phyloP scores from a whole-genome alignment of 2,329 filamentous ascomycete species.

The Incumbomyces lentus region DNA sequence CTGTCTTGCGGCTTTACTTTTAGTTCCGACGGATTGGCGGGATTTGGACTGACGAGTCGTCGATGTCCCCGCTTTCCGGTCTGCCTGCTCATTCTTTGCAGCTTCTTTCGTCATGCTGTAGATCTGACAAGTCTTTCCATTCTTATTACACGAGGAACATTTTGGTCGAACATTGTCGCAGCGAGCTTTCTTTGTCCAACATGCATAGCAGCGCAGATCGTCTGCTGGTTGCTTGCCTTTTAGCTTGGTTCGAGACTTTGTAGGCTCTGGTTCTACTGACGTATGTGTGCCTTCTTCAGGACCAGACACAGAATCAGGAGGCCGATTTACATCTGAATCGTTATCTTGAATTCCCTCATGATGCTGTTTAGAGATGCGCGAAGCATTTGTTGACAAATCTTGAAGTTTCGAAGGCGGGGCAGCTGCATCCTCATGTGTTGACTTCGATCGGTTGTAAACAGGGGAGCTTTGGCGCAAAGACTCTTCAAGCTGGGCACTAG shows the following conservation, averaged over 20 bases:
- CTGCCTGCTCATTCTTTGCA: background rate
- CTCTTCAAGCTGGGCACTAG: conserved; percentile 18
- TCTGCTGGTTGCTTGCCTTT: background rate
- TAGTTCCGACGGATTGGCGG: too few relatives aligned
- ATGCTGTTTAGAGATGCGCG: too few relatives aligned
- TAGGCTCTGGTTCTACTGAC: background rate
- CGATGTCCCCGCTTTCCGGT: background rate
- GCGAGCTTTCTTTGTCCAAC: background rate
- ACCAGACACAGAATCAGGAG: conserved; percentile 4
- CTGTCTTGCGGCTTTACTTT: too few relatives aligned
- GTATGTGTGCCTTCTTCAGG: background rate
- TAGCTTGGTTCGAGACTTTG: background rate
- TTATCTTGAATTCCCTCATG: background rate
- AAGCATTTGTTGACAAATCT: background rate
- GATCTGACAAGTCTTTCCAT: background rate
- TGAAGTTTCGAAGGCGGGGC: background rate
- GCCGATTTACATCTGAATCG: conserved; percentile 1
- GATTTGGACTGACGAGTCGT: background rate
- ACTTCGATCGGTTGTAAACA: background rate
- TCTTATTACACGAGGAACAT: background rate
- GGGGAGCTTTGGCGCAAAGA: conserved; percentile 6
- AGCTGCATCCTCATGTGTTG: background rate
- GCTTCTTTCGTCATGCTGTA: conserved; percentile 1
- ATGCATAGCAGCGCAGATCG: conserved; percentile 1
- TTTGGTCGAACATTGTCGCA: conserved; percentile 3